Evolutionary conservation across 2,329 filamentous ascomycete species (phyloP), one percentile per base, ranked within the genome.

Genomic region (Aspergillus sp.): DNA sequence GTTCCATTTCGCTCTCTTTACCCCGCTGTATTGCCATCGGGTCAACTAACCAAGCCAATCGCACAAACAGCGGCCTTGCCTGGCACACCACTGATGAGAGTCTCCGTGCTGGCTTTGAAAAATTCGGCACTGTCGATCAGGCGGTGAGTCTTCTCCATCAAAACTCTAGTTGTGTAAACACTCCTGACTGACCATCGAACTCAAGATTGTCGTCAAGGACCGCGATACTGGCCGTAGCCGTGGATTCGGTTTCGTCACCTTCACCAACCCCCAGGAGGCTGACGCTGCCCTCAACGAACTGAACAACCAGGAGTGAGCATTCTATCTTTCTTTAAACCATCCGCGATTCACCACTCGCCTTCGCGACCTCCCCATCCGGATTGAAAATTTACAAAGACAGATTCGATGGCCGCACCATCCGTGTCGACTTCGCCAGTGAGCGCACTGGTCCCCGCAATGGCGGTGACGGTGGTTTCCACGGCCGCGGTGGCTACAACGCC

Each of bases 171-270:
- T 10, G 8, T 32, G 24, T 50, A 24, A 50, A 45, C 30, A 40
- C 4, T 24, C 36, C 41, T 40, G 5, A 54, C 58, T 54, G 45
- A 64, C 58, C 45, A 55, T 32, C 44, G 51, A 45, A 6, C 6
- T n/a, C 67, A 97, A 97, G 93, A 89, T 96, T 58, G 93, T 99
- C 62, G 92, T 97, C 66, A 97, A 96, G 79, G 93, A 99, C 74
- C 90, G 92, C 67, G 93, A 97, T 71, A 96, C 93, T 67, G 89
- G 90, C 65, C 90, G 93, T 73, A 96, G 92, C 81, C 90, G 94
- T 73, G 94, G 94, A 55, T 99, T 97, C 73, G 94, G 94, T 45
- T 97, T 97, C 73, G 93, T 99, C 59, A 89, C 92, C 64, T 99
- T 93, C 76, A 77, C 83, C 47, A 70, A 54, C 46, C 71, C 73